These are phyloP conservation scores for Aegilops bicornis DNA, from an alignment of 176 grass and related monocot species.

Conservation along the genomic window DNA sequence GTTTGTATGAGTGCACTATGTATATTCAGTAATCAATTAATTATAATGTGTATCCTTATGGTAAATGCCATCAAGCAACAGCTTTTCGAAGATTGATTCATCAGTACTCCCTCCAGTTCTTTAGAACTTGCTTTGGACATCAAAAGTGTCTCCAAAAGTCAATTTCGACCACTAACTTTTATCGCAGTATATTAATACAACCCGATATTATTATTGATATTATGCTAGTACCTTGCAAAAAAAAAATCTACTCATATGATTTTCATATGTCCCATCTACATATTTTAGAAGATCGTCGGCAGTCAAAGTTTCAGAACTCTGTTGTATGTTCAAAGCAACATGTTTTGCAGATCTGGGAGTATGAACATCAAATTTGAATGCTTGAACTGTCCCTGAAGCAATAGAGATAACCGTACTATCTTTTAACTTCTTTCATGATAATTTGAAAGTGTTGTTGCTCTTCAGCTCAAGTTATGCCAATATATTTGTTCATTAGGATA, in stretches of 20 bases:
- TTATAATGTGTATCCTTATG: background rate
- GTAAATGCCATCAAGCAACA: background rate
- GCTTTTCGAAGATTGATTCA: background rate
- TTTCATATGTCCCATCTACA: background rate
- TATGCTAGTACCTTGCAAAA: background rate
- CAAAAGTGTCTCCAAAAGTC: background rate
- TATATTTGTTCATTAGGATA: background rate
- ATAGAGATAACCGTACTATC: background rate
- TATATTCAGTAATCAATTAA: background rate
- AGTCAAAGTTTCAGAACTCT: background rate
- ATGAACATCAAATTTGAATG: background rate
- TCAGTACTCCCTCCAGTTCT: background rate
- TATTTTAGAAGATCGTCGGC: background rate
- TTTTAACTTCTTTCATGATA: background rate
- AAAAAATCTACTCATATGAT: background rate
- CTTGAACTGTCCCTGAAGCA: background rate
- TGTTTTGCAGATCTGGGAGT: background rate
- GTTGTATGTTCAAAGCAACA: background rate
- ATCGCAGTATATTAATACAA: background rate
- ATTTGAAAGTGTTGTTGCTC: background rate
- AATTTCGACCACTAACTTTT: background rate
- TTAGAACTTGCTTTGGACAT: background rate
- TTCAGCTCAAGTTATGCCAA: constrained; percentile 1
- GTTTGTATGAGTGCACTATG: constrained; percentile 22
- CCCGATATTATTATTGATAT: background rate